Evolutionary conservation across 768 basidiomycete species (phyloP).

Genomic region (Boletus pseudopeckii): DNA sequence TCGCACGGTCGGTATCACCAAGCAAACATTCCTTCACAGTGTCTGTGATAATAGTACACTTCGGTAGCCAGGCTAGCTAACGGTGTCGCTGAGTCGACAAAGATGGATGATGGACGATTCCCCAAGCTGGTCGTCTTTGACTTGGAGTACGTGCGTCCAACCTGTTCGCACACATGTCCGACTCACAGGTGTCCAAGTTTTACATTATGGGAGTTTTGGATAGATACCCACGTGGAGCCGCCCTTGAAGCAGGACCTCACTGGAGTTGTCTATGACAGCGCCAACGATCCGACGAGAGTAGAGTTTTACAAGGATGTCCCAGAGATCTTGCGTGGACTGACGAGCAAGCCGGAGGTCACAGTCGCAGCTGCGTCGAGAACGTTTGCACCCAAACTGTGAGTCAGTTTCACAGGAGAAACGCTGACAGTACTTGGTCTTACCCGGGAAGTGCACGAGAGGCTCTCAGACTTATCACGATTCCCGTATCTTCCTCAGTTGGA

Average conservation of each 20-base stretch:
- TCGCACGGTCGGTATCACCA: not conserved
- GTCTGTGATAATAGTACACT: not conserved
- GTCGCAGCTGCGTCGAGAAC: conserved; percentile 80
- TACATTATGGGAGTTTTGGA: conserved; percentile 86
- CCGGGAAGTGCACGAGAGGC: conserved; percentile 66
- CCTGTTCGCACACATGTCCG: not conserved
- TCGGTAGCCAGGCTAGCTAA: not conserved
- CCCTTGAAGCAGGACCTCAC: conserved; percentile 47
- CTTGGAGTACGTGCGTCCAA: conserved; percentile 57
- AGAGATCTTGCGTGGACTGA: conserved; percentile 60
- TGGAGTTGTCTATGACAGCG: conserved; percentile 25
- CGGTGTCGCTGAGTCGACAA: not conserved
- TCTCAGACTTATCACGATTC: conserved; percentile 58
- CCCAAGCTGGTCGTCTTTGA: conserved; percentile 79
- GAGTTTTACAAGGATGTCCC: conserved; percentile 78
- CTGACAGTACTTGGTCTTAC: not conserved
- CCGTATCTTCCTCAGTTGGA: conserved; percentile 34
- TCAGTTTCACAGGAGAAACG: not conserved
- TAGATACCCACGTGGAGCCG: conserved; percentile 70
- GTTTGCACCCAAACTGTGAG: conserved; percentile 63
- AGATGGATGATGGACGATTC: conserved; percentile 30
- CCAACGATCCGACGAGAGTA: conserved; percentile 34
- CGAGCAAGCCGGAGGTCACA: conserved; percentile 39
- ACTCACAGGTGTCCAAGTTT: conserved; percentile 46
- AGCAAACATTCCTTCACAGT: not conserved